These are phyloP conservation scores for Dentipellis sp. DNA, from an alignment of 768 basidiomycete species.

Conservation along the genomic window DNA sequence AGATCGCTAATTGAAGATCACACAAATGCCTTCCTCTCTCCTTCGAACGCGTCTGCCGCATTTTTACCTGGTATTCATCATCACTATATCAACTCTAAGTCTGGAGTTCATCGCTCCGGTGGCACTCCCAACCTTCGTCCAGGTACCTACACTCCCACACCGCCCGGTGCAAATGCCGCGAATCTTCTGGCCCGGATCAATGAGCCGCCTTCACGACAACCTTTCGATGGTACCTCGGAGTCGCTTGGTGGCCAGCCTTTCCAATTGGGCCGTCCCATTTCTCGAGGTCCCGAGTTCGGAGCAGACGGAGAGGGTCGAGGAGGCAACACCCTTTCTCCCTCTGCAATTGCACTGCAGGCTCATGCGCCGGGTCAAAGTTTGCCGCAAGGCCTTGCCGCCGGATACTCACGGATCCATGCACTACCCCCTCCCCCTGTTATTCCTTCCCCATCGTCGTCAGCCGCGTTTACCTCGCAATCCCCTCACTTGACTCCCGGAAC, in stretches of 20 bases:
- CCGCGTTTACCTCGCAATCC: conserved; percentile 15
- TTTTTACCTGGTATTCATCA: conserved; percentile 69
- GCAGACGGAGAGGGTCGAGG: conserved; percentile 17
- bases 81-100: conserved; percentile 49
- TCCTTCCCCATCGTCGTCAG: conserved; percentile 26
- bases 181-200: conserved; percentile 15
- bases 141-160: conserved; percentile 6
- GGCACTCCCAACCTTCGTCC: conserved; percentile 16
- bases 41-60: conserved; percentile 75
- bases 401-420: conserved; percentile 85
- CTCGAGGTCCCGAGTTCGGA: conserved; percentile 15
- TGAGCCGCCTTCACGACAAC: conserved; percentile 11
- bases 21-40: conserved; percentile 37
- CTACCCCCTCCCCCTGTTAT: conserved; percentile 30
- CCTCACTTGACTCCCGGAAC: conserved; percentile 15
- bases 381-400: conserved; percentile 87
- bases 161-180: conserved; percentile 11
- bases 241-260: conserved; percentile 30
- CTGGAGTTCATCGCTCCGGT: conserved; percentile 20
- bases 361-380: conserved; percentile 89
- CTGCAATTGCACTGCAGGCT: conserved; percentile 69
- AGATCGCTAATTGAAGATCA: conserved; percentile 26
- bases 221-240: conserved; percentile 22
- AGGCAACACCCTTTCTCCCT: conserved; percentile 45
- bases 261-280: conserved; percentile 27